Evolutionary conservation across 352 stramenopile genomes (phyloP), one percentile per base, ranked within the genome.

Genomic region (Phytophthora sp.): DNA sequence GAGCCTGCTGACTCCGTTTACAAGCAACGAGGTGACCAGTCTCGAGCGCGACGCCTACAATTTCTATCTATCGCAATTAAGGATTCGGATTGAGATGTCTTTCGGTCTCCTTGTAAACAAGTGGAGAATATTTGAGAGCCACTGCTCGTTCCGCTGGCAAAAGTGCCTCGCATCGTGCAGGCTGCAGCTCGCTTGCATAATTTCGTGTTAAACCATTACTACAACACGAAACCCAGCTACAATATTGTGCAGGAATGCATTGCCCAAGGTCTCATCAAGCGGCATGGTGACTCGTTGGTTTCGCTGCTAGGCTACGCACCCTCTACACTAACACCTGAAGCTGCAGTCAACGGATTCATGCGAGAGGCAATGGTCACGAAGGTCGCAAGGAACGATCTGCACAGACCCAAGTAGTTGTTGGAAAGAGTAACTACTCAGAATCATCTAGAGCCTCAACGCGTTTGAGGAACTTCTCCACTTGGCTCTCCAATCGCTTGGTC

Each of bases 1-100:
- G 4, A 20, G 32, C 12, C 30, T 45, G 38, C 38, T 45, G 3
- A 45, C 38, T 11, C 38, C 18, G 28, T 45, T 45, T 12, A 45
- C 38, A 3, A 17, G 38, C 12, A n/a, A 12, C 13, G 18, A 45
- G 2, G 7, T 28, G 7, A 11, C 38, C 15, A 20, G 28, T 23
- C 7, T n/a, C 2, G 18, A 45, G 15, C 21, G 15, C 7, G 38
- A 45, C 38, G 38, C 38, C 4, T 45, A 45, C 38, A 45, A 45
- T 28, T 45, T 45, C 18, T 45, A 45, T 23, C 17, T 45, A 5
- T 45, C 17, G 7, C 38, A 45, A n/a, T 6, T 54, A 12, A 43
- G 45, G 12, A 54, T 54, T 32, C 18, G 20, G n/a, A 43, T 54
- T 13, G 45, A 54, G 28, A 54, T 54, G 31, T 54, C 45, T 8